Percentiles rank a stretch among this genome's conserved stretches.
phyloP scores from a whole-genome alignment of 768 basidiomycete species.

The Rubroboletus pulcherrimus region DNA sequence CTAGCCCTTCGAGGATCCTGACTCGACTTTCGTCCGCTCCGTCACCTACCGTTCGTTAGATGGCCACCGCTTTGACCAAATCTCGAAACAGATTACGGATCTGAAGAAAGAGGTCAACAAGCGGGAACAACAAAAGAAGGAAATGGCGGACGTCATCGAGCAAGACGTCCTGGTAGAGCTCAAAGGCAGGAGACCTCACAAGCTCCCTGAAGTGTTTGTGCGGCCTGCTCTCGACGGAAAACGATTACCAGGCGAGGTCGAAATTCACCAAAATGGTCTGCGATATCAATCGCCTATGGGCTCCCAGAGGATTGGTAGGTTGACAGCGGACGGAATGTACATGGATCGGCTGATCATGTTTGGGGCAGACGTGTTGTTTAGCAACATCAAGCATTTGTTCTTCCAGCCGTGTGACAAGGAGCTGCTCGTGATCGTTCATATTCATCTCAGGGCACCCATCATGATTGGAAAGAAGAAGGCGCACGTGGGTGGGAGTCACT shows the following conservation, averaged over 20 bases:
- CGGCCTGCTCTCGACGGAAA: slow-evolving; percentile 94
- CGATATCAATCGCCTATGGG: slow-evolving; percentile 86
- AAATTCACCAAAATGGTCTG: slow-evolving; percentile 96
- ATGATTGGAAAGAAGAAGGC: slow-evolving; percentile 99
- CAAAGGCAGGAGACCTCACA: slow-evolving; percentile 81
- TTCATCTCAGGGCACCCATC: slow-evolving; percentile 92
- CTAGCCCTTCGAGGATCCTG: slow-evolving; percentile 94
- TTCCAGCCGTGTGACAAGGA: slow-evolving; percentile 99
- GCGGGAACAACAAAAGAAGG: slow-evolving; percentile 95
- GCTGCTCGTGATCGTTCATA: slow-evolving; percentile 87
- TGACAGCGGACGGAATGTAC: not conserved
- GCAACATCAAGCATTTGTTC: slow-evolving; percentile 97
- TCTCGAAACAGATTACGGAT: slow-evolving; percentile 90
- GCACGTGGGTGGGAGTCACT: slow-evolving; percentile 51
- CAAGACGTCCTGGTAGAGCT: slow-evolving; percentile 88
- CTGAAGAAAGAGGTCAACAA: slow-evolving; percentile 97
- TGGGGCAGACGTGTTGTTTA: slow-evolving; percentile 80
- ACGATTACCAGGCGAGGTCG: slow-evolving; percentile 93
- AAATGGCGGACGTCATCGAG: slow-evolving; percentile 96
- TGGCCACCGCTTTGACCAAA: slow-evolving; percentile 79
- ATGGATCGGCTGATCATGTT: slow-evolving; percentile 2
- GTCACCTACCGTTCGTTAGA: slow-evolving; percentile 92
- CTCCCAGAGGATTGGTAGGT: slow-evolving; percentile 85
- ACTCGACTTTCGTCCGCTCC: slow-evolving; percentile 93
- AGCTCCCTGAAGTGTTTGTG: slow-evolving; percentile 88